Percentiles rank a stretch among this genome's conserved stretches.
These are phyloP conservation scores for Ramaria sp. DNA, from an alignment of 768 basidiomycete genomes.

Conservation along the genomic window DNA sequence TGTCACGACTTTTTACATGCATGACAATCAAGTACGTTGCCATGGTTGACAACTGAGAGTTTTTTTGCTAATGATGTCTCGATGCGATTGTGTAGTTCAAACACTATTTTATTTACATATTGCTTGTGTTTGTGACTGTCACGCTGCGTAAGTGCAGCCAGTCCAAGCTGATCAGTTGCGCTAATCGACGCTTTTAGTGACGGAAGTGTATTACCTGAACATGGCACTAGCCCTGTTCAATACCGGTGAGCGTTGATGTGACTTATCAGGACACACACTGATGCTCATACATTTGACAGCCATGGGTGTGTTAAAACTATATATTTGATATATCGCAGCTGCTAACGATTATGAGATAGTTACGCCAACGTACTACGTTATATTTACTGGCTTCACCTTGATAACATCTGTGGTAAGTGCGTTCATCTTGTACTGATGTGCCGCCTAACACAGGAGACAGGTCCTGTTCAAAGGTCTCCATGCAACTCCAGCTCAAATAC, in stretches of 20 bases:
- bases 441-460: slow-evolving; percentile 21
- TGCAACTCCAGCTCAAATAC: slow-evolving; percentile 63
- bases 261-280: neutral
- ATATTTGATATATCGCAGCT: slow-evolving; percentile 2
- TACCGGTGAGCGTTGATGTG: slow-evolving; percentile 41
- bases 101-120: slow-evolving; percentile 85
- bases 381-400: slow-evolving; percentile 66
- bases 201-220: slow-evolving; percentile 92
- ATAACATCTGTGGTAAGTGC: slow-evolving; percentile 64
- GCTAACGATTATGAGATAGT: slow-evolving; percentile 31
- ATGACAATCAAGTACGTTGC: slow-evolving; percentile 59
- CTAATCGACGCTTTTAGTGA: slow-evolving; percentile 32
- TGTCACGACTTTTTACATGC: slow-evolving; percentile 54
- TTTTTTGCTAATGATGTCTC: slow-evolving; percentile 2
- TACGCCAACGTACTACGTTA: slow-evolving; percentile 74
- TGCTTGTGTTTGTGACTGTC: slow-evolving; percentile 69
- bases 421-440: too few species aligned
- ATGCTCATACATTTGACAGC: slow-evolving; percentile 24
- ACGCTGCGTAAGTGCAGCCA: slow-evolving; percentile 53
- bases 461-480: slow-evolving; percentile 86
- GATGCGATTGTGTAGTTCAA: slow-evolving; percentile 49
- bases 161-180: neutral
- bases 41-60: neutral
- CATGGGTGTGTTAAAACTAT: slow-evolving; percentile 44
- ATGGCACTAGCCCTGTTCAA: slow-evolving; percentile 94